Evolutionary conservation across 2,329 filamentous ascomycete species (phyloP).

Genomic region (Cylindrodendrum hubeiense): DNA sequence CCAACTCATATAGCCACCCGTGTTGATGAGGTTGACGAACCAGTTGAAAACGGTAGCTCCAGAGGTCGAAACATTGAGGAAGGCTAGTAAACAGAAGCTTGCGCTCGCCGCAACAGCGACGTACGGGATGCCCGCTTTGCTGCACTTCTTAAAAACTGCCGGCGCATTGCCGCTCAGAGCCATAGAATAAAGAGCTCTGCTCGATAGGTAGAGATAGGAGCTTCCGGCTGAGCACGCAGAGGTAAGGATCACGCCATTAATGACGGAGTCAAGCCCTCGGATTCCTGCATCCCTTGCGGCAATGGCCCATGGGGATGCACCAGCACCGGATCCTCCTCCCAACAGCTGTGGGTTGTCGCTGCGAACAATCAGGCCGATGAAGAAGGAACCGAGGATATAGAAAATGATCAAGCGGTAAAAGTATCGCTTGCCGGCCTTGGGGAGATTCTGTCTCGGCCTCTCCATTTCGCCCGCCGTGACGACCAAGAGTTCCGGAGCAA

Average conservation of each 20-base stretch:
- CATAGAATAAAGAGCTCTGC: not conserved
- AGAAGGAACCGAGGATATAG: not conserved
- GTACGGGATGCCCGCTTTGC: not conserved
- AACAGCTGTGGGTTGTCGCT: no score
- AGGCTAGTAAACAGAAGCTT: not conserved
- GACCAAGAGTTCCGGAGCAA: no score
- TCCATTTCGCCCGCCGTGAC: no score
- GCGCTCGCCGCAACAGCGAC: not conserved
- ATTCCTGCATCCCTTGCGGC: not conserved
- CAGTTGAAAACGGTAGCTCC: not conserved
- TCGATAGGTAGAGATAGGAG: not conserved
- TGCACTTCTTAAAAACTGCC: not conserved
- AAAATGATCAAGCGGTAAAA: slow-evolving; percentile 1
- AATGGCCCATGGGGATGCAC: slow-evolving; percentile 14
- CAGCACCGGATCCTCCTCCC: not conserved
- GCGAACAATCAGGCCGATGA: not conserved
- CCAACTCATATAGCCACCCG: not conserved
- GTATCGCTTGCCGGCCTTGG: not conserved
- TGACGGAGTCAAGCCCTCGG: not conserved
- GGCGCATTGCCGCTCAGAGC: slow-evolving; percentile 2
- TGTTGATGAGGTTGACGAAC: not conserved
- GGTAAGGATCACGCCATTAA: slow-evolving; percentile 4
- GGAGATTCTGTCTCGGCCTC: not conserved
- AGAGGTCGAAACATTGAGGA: not conserved
- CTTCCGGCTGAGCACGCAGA: slow-evolving; percentile 11